Conservation (phyloP, 1,284 basidiomycete species). For the Vanrija pseudolonga region DNA sequence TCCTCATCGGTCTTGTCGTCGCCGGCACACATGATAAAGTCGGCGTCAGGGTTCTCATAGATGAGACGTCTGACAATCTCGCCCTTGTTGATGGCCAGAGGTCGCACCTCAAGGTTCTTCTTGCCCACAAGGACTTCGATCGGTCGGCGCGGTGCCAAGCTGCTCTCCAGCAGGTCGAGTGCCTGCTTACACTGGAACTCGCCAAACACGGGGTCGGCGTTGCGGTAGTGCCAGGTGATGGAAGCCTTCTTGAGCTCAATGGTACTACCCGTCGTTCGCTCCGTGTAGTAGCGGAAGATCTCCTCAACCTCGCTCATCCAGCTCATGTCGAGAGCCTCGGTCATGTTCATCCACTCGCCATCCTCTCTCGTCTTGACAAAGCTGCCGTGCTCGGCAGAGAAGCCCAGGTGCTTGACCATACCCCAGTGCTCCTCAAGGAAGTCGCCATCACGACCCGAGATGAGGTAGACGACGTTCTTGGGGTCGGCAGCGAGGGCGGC, state of each 20-base stretch:
- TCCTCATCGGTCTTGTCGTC: constrained; percentile 99
- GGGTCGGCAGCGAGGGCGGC: constrained; percentile 70
- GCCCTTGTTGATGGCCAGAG: constrained; percentile 93
- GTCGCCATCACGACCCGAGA: constrained; percentile 89
- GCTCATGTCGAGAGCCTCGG: constrained; percentile 87
- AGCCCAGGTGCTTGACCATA: constrained; percentile 74
- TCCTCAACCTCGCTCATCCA: constrained; percentile 96
- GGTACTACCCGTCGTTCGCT: constrained; percentile 90
- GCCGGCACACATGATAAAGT: constrained; percentile 95
- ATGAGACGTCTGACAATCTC: constrained; percentile 94
- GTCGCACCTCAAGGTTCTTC: constrained; percentile 97
- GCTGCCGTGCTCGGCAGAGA: constrained; percentile 94
- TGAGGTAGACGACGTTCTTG: constrained; percentile 90
- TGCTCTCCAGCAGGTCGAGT: constrained; percentile 92
- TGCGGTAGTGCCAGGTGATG: constrained; percentile 97
- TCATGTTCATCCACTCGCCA: constrained; percentile 79
- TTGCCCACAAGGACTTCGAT: constrained; percentile 95
- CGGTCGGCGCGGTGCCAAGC: constrained; percentile 76
- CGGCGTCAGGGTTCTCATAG: constrained; percentile 85
- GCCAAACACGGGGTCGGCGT: constrained; percentile 92
- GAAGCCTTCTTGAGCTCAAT: constrained; percentile 96
- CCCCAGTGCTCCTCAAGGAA: constrained; percentile 93
- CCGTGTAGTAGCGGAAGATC: constrained; percentile 94
- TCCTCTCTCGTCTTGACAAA: constrained; percentile 75
- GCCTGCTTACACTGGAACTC: constrained; percentile 93